Evolutionary conservation across 352 stramenopile genomes (phyloP).

Genomic region (Blastocystis sp.): DNA sequence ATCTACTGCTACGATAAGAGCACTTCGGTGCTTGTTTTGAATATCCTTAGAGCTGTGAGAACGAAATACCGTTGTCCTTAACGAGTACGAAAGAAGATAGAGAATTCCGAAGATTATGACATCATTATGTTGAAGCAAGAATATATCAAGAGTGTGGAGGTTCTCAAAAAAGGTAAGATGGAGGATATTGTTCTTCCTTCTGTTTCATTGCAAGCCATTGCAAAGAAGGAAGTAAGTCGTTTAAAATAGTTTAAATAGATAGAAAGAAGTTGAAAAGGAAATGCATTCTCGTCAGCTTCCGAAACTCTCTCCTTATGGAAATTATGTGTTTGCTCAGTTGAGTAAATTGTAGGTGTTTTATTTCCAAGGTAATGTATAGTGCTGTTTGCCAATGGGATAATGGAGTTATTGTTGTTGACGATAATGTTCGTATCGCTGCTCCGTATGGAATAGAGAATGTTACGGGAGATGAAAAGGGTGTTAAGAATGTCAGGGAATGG

Average conservation of each 20-base stretch:
- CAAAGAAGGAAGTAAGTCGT: constrained; percentile 31
- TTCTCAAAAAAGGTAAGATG: constrained; percentile 46
- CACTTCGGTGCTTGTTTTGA: constrained; percentile 30
- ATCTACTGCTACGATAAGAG: constrained; percentile 56
- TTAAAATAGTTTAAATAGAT: no score
- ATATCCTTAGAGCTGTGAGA: constrained; percentile 12
- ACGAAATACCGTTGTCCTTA: neutral
- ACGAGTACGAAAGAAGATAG: constrained; percentile 55
- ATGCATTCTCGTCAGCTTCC: constrained; percentile 25
- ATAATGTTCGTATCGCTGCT: neutral
- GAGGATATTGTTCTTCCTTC: constrained; percentile 29
- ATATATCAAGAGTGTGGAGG: constrained; percentile 42
- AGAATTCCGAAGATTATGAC: constrained; percentile 46
- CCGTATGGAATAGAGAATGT: constrained; percentile 3
- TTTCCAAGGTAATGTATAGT: neutral
- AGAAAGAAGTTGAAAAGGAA: constrained; percentile 38
- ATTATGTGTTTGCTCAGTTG: constrained; percentile 59
- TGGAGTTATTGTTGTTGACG: constrained; percentile 4
- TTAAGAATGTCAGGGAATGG: constrained; percentile 41
- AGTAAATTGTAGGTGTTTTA: neutral
- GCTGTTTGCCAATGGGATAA: constrained; percentile 30
- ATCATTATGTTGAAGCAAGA: constrained; percentile 31
- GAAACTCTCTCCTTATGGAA: constrained; percentile 25
- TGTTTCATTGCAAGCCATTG: neutral
- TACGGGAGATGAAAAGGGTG: constrained; percentile 26